Base-by-base conservation (phyloP, 495 filamentous ascomycete species). In the Lentithecium fluviatile region DNA sequence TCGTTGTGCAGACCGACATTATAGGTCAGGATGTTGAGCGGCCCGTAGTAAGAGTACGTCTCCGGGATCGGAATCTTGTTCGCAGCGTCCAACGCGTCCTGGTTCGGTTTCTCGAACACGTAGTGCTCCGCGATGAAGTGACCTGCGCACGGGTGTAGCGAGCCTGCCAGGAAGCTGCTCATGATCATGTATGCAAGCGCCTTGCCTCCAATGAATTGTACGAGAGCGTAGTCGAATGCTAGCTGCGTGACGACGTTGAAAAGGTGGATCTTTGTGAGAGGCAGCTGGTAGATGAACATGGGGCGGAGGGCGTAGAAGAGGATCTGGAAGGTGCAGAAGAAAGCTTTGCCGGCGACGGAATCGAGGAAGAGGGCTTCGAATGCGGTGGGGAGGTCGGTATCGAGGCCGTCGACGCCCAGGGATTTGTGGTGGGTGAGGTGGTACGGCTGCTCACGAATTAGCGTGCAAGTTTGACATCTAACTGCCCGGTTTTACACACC, bases 71-170 rank as follows among this genome's bases (percentile, higher is more conserved):
- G 81, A 21, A 67, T 68, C 13, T 56, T 52, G 47, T 54, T 66
- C 17, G 79, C 68, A 0, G 87, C 85, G 65, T 88, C 76, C 15
- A 80, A 81, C 20, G 83, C 83, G 23, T 78, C 76, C 0, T 78
- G 71, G 11, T 81, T 75, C 15, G 47, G 79, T 26, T 86, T 82
- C 45, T 88, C 86, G 75, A 97, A 97, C 62, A 99, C 90, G 80
- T 99, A 99, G 81, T 99, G 95, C 76, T 99, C 95, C 58, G 94
- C 91, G 74, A 98, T 97, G 80, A 99, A 99, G 75, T 99, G 95
- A 13, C 89, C 95, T 0, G 95, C 95, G 52, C 91, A 93, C 6
- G 95, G 95, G 74, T 99, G 95, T 43, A 99, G 80, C 21, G 84
- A 89, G 26, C 95, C 95, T 1, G 95, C 95, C 0, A 97, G 81